phyloP scores from a whole-genome alignment of 352 stramenopile species.

The Phytophthora hibernalis region DNA sequence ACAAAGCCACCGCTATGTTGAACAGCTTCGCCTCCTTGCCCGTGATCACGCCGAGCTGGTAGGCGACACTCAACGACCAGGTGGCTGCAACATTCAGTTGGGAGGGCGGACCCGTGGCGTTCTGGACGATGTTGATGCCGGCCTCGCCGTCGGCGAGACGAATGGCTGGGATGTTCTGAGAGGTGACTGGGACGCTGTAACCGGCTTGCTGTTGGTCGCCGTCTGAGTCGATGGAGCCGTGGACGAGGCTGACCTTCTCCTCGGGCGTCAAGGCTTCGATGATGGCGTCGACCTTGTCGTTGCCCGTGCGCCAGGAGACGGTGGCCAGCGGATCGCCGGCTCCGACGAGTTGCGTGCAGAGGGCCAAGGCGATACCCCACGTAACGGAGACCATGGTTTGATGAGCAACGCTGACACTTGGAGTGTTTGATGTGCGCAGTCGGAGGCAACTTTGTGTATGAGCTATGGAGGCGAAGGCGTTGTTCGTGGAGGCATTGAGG shows the following conservation, averaged over 20 bases:
- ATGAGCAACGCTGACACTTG: background rate
- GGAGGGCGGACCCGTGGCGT: conserved; percentile 31
- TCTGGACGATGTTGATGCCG: conserved; percentile 43
- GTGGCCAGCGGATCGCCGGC: conserved; percentile 32
- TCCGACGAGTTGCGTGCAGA: conserved; percentile 26
- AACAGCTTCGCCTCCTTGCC: conserved; percentile 44
- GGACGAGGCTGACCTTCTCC: conserved; percentile 38
- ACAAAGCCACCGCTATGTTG: conserved; percentile 38
- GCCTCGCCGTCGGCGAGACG: conserved; percentile 39
- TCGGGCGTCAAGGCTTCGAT: conserved; percentile 34
- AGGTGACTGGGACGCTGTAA: conserved; percentile 33
- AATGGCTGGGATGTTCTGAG: conserved; percentile 32
- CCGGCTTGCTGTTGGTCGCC: conserved; percentile 42
- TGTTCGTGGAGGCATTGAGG: too few relatives aligned
- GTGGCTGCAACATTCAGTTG: conserved; percentile 42
- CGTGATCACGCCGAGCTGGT: conserved; percentile 40
- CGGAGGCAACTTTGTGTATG: conserved; percentile 31
- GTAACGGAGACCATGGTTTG: conserved; percentile 34
- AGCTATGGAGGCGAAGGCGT: background rate
- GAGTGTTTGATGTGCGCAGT: conserved; percentile 10
- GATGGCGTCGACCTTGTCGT: conserved; percentile 41
- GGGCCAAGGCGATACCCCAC: conserved; percentile 35
- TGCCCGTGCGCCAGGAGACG: conserved; percentile 38
- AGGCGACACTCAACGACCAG: conserved; percentile 34
- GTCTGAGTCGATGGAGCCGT: conserved; percentile 29